Percentiles rank a stretch among this genome's conserved stretches.
phyloP scores from a whole-genome alignment of 257 asterid genomes.

The Nicotiana undulata region DNA sequence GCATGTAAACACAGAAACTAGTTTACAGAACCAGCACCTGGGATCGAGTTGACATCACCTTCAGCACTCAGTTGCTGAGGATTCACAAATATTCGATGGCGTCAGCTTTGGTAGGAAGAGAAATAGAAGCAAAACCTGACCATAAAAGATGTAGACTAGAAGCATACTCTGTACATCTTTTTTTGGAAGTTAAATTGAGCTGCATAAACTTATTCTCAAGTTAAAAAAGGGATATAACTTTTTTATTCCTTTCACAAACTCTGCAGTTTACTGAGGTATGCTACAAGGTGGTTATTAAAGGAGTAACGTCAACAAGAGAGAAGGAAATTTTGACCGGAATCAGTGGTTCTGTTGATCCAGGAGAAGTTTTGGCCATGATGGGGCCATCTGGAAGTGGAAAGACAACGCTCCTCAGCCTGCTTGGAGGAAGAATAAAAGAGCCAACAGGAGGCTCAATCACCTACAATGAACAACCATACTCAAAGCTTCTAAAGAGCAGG shows the following conservation, averaged over 20 bases:
- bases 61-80: no score
- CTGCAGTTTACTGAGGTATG: constrained; percentile 83
- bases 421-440: constrained; percentile 70
- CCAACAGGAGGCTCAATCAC: constrained; percentile 59
- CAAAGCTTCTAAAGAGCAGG: constrained; percentile 84
- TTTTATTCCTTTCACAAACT: neutral
- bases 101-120: neutral
- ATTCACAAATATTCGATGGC: neutral
- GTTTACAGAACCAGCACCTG: neutral
- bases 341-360: constrained; percentile 76
- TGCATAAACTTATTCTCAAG: neutral
- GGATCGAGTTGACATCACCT: no score
- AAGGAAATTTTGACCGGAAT: constrained; percentile 74
- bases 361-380: constrained; percentile 92
- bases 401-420: constrained; percentile 71
- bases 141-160: neutral
- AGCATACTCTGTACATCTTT: neutral
- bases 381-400: constrained; percentile 99
- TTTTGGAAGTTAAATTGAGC: neutral
- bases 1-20: neutral
- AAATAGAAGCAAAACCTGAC: neutral
- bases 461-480: constrained; percentile 71
- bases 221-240: neutral
- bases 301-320: constrained; percentile 64
- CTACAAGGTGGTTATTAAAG: constrained; percentile 69